Base-by-base conservation (phyloP, 345 rosid species). In the Hypericum perforatum region DNA sequence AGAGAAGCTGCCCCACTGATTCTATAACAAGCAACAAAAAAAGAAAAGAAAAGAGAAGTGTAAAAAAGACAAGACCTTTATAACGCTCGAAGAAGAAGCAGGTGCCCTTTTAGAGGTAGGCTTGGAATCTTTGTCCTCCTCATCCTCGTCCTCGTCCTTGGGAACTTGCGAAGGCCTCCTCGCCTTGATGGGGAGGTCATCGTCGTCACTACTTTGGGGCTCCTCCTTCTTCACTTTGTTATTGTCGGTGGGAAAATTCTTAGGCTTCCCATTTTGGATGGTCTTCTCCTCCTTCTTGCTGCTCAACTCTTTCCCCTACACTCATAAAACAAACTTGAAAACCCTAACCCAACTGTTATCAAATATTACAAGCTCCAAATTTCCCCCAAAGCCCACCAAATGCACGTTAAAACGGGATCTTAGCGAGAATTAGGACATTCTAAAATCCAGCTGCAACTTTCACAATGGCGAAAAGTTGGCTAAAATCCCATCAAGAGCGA, bases 141-240 rank as follows among this genome's bases (percentile, higher is more conserved):
- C 7, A 16, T 41, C 70, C 54, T 39, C 64, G 40, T 69, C 70
- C 63, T 67, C 74, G 58, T 75, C 37, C 13, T 6, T 15, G 10
- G 32, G 11, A n/a, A 36, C 16, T 46, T 44, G 37, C 39, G 47
- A 53, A 46, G 22, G 37, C 22, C 60, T 8, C 37, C 43, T 61
- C 8, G 41, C 43, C 49, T 50, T 60, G 6, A 43, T 10, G 47
- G 53, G 54, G 38, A 22, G 49, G 58, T 39, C 46, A 32, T 36
- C 60, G 42, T 62, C 51, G 6, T 67, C 64, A 5, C 62, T 72
- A 0, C 58, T 68, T 42, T 22, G 45, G 14, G 67, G 67, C 43
- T 72, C 83, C 51, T 72, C 82, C 60, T 77, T 83, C 78, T 77
- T 79, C 58, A 54, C 60, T 59, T 61, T 71, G 32, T 22, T 22